These are phyloP conservation scores for Scleromitrula shiraiana DNA, from an alignment of 2,329 filamentous ascomycete genomes.

Conservation along the genomic window DNA sequence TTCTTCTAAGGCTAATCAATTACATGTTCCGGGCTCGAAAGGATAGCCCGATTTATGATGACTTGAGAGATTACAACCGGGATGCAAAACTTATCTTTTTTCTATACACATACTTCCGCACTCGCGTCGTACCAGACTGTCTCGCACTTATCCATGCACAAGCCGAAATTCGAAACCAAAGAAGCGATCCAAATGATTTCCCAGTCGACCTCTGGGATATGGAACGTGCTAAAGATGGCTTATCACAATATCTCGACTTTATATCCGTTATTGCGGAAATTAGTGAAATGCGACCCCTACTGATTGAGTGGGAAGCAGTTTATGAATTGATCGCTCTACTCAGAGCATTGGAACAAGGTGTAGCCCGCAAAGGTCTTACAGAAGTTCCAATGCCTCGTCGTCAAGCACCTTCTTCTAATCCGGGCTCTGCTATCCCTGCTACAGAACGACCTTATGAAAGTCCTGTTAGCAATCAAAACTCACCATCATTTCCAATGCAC, in stretches of 20 bases:
- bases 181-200: constrained; percentile 75
- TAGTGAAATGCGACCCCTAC: constrained; percentile 69
- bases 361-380: constrained; percentile 71
- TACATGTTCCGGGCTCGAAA: constrained; percentile 69
- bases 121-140: constrained; percentile 87
- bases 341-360: constrained; percentile 78
- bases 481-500: constrained; percentile 26
- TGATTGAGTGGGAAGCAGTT: constrained; percentile 86
- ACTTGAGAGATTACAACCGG: constrained; percentile 44
- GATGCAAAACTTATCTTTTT: constrained; percentile 69
- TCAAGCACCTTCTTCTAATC: constrained; percentile 24
- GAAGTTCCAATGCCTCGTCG: constrained; percentile 32
- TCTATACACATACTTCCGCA: constrained; percentile 85
- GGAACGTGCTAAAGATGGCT: constrained; percentile 90
- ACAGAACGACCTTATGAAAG: constrained; percentile 61
- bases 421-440: constrained; percentile 24
- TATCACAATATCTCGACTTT: constrained; percentile 91
- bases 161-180: constrained; percentile 73
- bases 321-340: constrained; percentile 84
- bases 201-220: constrained; percentile 96
- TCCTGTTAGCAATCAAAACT: constrained; percentile 12
- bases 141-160: constrained; percentile 92
- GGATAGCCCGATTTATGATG: constrained; percentile 35
- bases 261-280: constrained; percentile 84
- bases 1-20: constrained; percentile 82